Conservation (phyloP, 257 asterid species). For the Parsonsia alboflavescens region DNA sequence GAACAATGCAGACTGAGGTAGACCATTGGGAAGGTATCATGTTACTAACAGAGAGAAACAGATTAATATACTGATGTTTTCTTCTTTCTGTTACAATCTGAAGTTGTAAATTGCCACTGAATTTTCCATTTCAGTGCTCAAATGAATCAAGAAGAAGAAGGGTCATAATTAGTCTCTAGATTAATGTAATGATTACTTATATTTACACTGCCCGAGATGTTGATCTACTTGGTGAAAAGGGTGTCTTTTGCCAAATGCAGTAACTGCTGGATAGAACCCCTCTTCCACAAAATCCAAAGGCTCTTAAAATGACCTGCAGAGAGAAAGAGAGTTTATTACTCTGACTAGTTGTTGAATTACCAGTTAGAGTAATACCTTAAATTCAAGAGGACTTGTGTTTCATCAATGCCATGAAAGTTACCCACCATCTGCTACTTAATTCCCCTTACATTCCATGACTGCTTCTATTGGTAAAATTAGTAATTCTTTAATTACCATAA, state of each 20-base stretch:
- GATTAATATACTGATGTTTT: neutral
- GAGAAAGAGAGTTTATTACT: constrained; percentile 16
- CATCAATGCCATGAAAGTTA: constrained; percentile 12
- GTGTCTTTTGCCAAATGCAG: constrained; percentile 8
- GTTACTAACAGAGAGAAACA: neutral
- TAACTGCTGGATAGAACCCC: constrained; percentile 9
- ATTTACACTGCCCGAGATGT: neutral
- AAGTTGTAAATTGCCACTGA: neutral
- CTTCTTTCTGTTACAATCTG: neutral
- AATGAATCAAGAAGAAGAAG: neutral
- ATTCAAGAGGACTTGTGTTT: neutral
- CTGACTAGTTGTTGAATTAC: neutral
- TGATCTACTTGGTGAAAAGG: neutral
- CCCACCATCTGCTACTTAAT: neutral
- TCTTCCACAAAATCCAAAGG: constrained; percentile 35
- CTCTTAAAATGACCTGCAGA: constrained; percentile 19
- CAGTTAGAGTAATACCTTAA: neutral
- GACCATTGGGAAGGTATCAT: neutral
- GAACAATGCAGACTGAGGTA: neutral
- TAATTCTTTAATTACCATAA: neutral
- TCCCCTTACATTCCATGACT: neutral
- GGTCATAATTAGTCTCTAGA: neutral
- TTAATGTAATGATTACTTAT: neutral
- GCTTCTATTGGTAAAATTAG: too few species aligned
- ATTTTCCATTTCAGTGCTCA: neutral